These are phyloP conservation scores for Arabis hirsuta DNA, from an alignment of 345 rosid species.

Conservation along the genomic window DNA sequence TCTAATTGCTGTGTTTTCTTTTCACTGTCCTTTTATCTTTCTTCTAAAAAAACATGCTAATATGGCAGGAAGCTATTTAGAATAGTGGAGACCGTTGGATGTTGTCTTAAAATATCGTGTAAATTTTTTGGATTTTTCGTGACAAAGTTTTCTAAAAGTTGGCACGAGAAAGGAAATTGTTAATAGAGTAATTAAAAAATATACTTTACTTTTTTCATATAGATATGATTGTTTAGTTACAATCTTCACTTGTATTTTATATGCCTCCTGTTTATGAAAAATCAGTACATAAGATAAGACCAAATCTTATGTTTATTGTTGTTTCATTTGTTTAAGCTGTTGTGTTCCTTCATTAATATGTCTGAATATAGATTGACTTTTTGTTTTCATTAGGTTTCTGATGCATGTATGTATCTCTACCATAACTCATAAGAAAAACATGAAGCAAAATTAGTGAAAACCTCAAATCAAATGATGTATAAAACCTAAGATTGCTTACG, in stretches of 20 bases:
- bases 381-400: conserved; percentile 1
- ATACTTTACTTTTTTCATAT: not conserved
- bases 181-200: not conserved
- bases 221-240: not conserved
- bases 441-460: not conserved
- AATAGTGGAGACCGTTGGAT: conserved; percentile 41
- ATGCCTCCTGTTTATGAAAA: not conserved
- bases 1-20: conserved; percentile 38
- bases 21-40: conserved; percentile 38
- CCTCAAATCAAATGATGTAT: conserved; percentile 5
- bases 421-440: not conserved
- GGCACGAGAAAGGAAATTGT: conserved; percentile 34
- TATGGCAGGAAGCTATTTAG: conserved; percentile 16
- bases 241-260: not conserved
- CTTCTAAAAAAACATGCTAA: not conserved
- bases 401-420: not conserved
- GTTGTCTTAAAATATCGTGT: conserved; percentile 5
- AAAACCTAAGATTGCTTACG: conserved; percentile 49
- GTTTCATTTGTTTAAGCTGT: not conserved
- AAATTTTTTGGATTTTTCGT: conserved; percentile 1
- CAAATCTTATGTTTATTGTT: conserved; percentile 18
- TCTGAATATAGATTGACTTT: not conserved
- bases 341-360: not conserved
- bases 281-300: not conserved
- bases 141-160: not conserved